Evolutionary conservation across 2,329 filamentous ascomycete species (phyloP).

Genomic region (Passalora sequoiae): DNA sequence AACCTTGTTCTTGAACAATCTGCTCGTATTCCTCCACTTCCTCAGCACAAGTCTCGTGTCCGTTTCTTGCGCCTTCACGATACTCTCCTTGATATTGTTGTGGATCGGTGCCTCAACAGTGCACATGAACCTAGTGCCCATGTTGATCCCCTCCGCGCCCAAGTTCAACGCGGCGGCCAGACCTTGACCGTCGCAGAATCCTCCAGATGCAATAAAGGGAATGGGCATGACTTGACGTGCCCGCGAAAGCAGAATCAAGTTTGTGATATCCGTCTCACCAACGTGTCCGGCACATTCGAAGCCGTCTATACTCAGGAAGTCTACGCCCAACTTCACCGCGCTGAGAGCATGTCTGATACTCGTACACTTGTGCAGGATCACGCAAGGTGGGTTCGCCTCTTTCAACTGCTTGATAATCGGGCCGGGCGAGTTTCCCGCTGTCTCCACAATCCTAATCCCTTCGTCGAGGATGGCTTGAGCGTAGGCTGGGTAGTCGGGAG

Average conservation of each 20-base stretch:
- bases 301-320: constrained; percentile 94
- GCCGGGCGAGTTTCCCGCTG: constrained; percentile 82
- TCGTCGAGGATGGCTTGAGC: constrained; percentile 91
- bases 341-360: constrained; percentile 89
- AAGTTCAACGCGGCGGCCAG: constrained; percentile 84
- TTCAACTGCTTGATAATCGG: constrained; percentile 89
- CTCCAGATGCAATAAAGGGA: constrained; percentile 92
- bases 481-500: constrained; percentile 88
- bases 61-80: constrained; percentile 81
- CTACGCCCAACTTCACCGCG: constrained; percentile 88
- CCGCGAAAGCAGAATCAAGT: constrained; percentile 79
- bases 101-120: constrained; percentile 92
- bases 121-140: constrained; percentile 98
- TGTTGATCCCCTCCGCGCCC: constrained; percentile 92
- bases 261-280: constrained; percentile 80
- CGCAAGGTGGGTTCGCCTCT: constrained; percentile 58
- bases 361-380: constrained; percentile 94
- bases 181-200: constrained; percentile 90
- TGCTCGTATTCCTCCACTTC: constrained; percentile 86
- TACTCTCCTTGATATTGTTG: constrained; percentile 85
- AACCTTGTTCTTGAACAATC: constrained; percentile 88
- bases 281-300: constrained; percentile 95
- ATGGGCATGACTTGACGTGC: constrained; percentile 78
- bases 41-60: constrained; percentile 85
- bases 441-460: constrained; percentile 86